phyloP scores from a whole-genome alignment of 768 basidiomycete genomes.

The Hemileccinum impolitum region DNA sequence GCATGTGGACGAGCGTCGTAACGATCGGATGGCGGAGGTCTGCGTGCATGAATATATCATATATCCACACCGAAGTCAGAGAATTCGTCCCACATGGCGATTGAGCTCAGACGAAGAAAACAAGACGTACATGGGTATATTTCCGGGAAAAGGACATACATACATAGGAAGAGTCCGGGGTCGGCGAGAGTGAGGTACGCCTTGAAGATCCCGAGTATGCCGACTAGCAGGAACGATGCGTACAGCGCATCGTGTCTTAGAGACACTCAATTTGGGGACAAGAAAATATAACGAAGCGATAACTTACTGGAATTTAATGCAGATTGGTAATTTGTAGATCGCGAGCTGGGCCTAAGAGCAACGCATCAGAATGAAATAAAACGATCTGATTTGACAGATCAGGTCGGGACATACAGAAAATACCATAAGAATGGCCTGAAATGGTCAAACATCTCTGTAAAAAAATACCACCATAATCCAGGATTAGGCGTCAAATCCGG shows the following conservation, averaged over 20 bases:
- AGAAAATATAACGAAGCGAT: neutral
- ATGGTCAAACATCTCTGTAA: slow-evolving; percentile 99
- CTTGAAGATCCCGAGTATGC: slow-evolving; percentile 82
- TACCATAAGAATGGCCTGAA: slow-evolving; percentile 91
- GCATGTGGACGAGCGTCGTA: slow-evolving; percentile 76
- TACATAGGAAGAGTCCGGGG: slow-evolving; percentile 78
- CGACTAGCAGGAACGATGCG: slow-evolving; percentile 70
- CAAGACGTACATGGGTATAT: slow-evolving; percentile 66
- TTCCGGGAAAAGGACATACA: slow-evolving; percentile 83
- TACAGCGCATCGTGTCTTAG: slow-evolving; percentile 81
- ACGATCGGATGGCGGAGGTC: slow-evolving; percentile 86
- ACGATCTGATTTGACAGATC: neutral
- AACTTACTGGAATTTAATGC: slow-evolving; percentile 81
- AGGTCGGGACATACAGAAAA: slow-evolving; percentile 65
- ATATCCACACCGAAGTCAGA: neutral
- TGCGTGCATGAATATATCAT: slow-evolving; percentile 27
- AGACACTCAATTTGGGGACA: neutral
- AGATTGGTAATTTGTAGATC: slow-evolving; percentile 81
- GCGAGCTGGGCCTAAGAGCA: slow-evolving; percentile 66
- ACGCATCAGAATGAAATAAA: neutral
- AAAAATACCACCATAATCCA: slow-evolving; percentile 99
- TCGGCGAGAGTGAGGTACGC: slow-evolving; percentile 90
- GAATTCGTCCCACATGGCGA: neutral
- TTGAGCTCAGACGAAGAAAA: slow-evolving; percentile 5
- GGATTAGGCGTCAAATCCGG: slow-evolving; percentile 92